phyloP scores from a whole-genome alignment of 2,329 filamentous ascomycete genomes.

The Chaetomium strumarium region DNA sequence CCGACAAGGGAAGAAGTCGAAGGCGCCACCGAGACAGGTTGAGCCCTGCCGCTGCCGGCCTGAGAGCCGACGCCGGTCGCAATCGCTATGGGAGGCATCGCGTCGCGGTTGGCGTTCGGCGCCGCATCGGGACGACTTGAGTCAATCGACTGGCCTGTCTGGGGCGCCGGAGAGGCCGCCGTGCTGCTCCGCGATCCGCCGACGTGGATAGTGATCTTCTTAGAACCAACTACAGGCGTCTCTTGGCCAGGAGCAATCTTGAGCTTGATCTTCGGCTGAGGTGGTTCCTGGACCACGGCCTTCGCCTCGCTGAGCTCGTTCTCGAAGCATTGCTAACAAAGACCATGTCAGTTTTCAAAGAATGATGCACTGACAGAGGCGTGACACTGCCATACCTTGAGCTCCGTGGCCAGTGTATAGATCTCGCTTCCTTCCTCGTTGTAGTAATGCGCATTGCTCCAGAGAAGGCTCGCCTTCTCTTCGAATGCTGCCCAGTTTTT shows the following conservation, averaged over 20 bases:
- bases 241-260: conserved; percentile 54
- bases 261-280: conserved; percentile 73
- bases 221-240: conserved; percentile 38
- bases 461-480: conserved; percentile 72
- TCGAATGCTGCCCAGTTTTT: conserved; percentile 80
- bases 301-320: conserved; percentile 66
- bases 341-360: conserved; percentile 9
- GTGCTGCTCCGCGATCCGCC: conserved; percentile 50
- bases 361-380: not conserved
- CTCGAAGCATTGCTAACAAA: conserved; percentile 58
- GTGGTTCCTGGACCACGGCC: conserved; percentile 63
- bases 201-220: conserved; percentile 68
- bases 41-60: conserved; percentile 30
- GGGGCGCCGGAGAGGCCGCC: conserved; percentile 46
- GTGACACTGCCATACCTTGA: conserved; percentile 57
- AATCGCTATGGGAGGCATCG: conserved; percentile 7
- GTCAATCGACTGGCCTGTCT: conserved; percentile 32
- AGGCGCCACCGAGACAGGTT: conserved; percentile 37
- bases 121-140: conserved; percentile 30
- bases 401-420: conserved; percentile 66
- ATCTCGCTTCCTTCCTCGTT: conserved; percentile 91
- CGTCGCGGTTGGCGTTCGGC: conserved; percentile 28
- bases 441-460: conserved; percentile 82
- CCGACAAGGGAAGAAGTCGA: conserved; percentile 40
- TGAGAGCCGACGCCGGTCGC: conserved; percentile 11